Conservation (phyloP, 257 asterid genomes). For the Salvia splendens region DNA sequence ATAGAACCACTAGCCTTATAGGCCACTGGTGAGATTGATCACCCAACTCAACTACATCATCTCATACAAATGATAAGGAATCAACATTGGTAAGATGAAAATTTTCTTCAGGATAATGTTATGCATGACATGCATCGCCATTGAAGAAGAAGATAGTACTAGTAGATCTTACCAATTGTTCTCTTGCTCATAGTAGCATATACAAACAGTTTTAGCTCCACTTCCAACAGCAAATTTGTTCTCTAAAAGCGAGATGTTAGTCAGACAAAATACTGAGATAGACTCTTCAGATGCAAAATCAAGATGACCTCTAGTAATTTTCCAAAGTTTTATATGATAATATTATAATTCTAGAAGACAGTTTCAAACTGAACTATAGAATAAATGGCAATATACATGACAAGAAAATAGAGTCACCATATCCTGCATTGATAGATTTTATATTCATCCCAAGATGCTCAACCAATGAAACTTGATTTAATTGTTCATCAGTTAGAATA, state of each 20-base stretch:
- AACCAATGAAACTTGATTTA: neutral
- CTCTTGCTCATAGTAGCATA: slow-evolving; percentile 99
- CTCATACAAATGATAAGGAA: too few species aligned
- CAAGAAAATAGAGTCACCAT: neutral
- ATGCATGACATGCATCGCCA: slow-evolving; percentile 6
- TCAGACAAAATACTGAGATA: slow-evolving; percentile 28
- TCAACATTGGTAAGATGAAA: neutral
- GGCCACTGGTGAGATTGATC: too few species aligned
- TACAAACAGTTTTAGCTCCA: slow-evolving; percentile 98
- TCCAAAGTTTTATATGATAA: neutral
- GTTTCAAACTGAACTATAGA: neutral
- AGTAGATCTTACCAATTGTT: slow-evolving; percentile 78
- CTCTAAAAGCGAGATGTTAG: slow-evolving; percentile 50
- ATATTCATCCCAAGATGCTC: slow-evolving; percentile 19
- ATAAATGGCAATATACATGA: slow-evolving; percentile 1
- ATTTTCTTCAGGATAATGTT: neutral
- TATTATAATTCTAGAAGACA: neutral
- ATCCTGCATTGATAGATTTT: slow-evolving; percentile 8
- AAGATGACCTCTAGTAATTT: slow-evolving; percentile 23
- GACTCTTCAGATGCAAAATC: slow-evolving; percentile 20
- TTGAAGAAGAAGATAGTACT: slow-evolving; percentile 17
- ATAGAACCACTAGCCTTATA: too few species aligned
- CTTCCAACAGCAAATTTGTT: slow-evolving; percentile 99
- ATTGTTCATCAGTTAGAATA: slow-evolving; percentile 20
- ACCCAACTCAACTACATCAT: too few species aligned